These are phyloP conservation scores for Meyerozyma guilliermondii DNA, from an alignment of 1,139 yeast genomes.

Conservation along the genomic window DNA sequence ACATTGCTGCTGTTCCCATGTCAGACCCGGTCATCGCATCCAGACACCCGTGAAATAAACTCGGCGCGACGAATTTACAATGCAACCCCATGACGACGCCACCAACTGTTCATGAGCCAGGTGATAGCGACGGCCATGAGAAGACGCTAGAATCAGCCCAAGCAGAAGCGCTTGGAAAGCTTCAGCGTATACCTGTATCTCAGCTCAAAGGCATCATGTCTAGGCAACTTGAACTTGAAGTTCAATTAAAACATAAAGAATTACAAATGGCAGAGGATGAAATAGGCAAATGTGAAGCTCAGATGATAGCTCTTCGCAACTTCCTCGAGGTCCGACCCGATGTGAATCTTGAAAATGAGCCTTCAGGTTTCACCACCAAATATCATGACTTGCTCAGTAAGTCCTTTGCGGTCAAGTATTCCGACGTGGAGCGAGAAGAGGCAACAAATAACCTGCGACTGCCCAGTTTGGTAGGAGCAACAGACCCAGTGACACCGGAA, in stretches of 20 bases:
- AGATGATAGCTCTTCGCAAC: conserved; percentile 48
- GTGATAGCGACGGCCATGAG: neutral
- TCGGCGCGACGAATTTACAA: neutral
- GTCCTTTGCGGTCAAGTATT: conserved; percentile 30
- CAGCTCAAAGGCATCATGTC: conserved; percentile 36
- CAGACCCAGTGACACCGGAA: conserved; percentile 6
- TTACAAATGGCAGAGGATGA: conserved; percentile 55
- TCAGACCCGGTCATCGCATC: neutral
- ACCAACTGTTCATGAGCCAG: neutral
- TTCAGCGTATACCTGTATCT: conserved; percentile 31
- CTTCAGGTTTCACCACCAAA: conserved; percentile 45
- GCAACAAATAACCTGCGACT: neutral
- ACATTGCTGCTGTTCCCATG: neutral
- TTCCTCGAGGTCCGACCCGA: conserved; percentile 47
- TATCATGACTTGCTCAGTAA: conserved; percentile 38
- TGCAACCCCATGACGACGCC: neutral
- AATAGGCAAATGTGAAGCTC: conserved; percentile 59
- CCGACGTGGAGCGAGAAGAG: conserved; percentile 13
- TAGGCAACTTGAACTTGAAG: conserved; percentile 63
- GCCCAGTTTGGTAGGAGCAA: neutral
- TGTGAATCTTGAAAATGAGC: conserved; percentile 34
- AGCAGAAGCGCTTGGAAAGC: conserved; percentile 17
- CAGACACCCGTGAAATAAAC: neutral
- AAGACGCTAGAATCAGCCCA: conserved; percentile 2
- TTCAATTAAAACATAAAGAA: conserved; percentile 66